Evolutionary conservation across 2,329 filamentous ascomycete genomes (phyloP).

Genomic region (Boeremia lycopersici): DNA sequence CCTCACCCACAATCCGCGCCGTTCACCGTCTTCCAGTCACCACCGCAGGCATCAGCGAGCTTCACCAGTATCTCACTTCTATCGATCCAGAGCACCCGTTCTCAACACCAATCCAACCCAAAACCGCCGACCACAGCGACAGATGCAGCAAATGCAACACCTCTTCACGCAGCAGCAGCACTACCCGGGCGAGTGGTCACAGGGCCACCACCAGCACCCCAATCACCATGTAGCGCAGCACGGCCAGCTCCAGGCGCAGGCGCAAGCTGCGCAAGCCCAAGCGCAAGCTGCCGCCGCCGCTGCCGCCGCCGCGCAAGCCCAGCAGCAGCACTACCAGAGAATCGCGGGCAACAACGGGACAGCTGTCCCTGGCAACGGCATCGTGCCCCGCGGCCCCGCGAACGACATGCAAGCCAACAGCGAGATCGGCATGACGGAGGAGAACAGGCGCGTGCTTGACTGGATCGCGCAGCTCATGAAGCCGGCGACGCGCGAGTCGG

Average conservation of each 20-base stretch:
- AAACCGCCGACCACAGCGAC: constrained; percentile 18
- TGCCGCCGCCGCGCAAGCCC: constrained; percentile 58
- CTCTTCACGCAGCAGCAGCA: constrained; percentile 69
- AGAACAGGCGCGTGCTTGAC: constrained; percentile 88
- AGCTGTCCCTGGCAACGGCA: constrained; percentile 44
- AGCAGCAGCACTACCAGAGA: constrained; percentile 70
- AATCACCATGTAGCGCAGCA: constrained; percentile 50
- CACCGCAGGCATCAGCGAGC: constrained; percentile 18
- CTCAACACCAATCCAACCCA: constrained; percentile 12
- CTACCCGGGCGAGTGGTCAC: constrained; percentile 59
- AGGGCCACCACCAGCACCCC: constrained; percentile 52
- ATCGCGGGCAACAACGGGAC: constrained; percentile 70
- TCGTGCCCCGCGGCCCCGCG: constrained; percentile 45
- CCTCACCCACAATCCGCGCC: constrained; percentile 24
- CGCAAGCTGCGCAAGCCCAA: constrained; percentile 57
- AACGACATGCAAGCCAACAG: constrained; percentile 46
- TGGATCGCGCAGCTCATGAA: constrained; percentile 93
- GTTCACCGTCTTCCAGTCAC: constrained; percentile 17
- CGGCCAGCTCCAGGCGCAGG: constrained; percentile 48
- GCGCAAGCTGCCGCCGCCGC: constrained; percentile 59
- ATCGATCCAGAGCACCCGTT: constrained; percentile 8
- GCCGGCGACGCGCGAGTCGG: constrained; percentile 84
- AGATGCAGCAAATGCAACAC: constrained; percentile 59
- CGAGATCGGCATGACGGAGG: constrained; percentile 71
- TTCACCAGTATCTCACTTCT: constrained; percentile 15